phyloP scores from a whole-genome alignment of 2,329 filamentous ascomycete species.

The Nannizzia gypsea region DNA sequence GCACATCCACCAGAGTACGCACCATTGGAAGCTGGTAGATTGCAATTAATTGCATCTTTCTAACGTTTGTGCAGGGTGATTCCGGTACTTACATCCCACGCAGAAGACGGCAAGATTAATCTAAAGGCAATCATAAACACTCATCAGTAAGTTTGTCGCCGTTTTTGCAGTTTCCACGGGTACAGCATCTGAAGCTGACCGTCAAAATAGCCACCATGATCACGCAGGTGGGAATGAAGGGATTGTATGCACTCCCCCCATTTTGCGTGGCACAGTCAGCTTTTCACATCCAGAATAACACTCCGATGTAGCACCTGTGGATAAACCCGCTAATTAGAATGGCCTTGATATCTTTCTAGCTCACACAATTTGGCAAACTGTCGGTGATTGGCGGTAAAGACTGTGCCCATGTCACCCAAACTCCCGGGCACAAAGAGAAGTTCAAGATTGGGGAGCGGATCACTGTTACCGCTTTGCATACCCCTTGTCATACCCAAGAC shows the following conservation, averaged over 20 bases:
- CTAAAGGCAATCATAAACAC: constrained; percentile 88
- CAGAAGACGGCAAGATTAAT: constrained; percentile 60
- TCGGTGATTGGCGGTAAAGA: constrained; percentile 74
- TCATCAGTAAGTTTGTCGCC: constrained; percentile 60
- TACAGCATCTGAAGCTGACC: constrained; percentile 9
- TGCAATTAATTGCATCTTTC: not conserved
- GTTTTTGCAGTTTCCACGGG: not conserved
- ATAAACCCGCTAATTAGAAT: constrained; percentile 5
- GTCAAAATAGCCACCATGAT: constrained; percentile 62
- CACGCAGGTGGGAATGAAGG: constrained; percentile 86
- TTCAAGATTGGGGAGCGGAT: constrained; percentile 76
- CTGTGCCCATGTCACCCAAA: constrained; percentile 67
- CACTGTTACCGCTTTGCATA: constrained; percentile 76
- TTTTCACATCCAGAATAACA: not conserved
- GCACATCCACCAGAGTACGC: constrained; percentile 41
- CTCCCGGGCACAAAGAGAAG: constrained; percentile 59
- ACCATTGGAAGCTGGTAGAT: not conserved
- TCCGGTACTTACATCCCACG: constrained; percentile 59
- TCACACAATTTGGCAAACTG: constrained; percentile 45
- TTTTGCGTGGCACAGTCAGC: not conserved
- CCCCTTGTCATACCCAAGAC: constrained; percentile 95
- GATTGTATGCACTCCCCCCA: constrained; percentile 46
- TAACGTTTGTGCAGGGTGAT: constrained; percentile 41
- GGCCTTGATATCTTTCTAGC: constrained; percentile 26
- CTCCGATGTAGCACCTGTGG: not conserved